Percentiles rank a stretch among this genome's conserved stretches.
phyloP scores from a whole-genome alignment of 2,329 filamentous ascomycete species.

The Xylariaceae sp. region DNA sequence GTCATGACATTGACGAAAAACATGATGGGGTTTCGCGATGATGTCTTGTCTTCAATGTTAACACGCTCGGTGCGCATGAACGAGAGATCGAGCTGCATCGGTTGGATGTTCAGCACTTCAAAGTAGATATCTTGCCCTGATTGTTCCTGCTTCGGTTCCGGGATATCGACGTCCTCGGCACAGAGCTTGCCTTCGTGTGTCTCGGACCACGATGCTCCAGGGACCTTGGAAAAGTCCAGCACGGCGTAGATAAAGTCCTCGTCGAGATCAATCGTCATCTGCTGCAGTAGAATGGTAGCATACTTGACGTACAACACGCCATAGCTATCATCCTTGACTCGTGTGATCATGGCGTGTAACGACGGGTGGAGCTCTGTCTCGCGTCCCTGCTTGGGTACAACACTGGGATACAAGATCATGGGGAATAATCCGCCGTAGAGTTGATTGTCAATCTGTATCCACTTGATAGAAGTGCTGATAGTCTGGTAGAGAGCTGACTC shows the following conservation, averaged over 20 bases:
- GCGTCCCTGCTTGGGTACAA: conserved; percentile 93
- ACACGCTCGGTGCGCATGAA: conserved; percentile 95
- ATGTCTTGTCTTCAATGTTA: conserved; percentile 91
- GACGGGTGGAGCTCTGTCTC: conserved; percentile 96
- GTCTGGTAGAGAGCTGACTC: conserved; percentile 95
- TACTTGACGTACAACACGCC: conserved; percentile 99
- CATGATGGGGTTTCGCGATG: conserved; percentile 90
- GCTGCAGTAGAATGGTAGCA: conserved; percentile 84
- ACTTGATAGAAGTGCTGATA: conserved; percentile 84
- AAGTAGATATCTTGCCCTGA: conserved; percentile 95
- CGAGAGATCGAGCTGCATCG: conserved; percentile 95
- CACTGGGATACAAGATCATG: conserved; percentile 92
- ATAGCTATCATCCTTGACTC: conserved; percentile 97
- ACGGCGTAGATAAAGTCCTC: conserved; percentile 98
- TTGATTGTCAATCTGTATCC: conserved; percentile 99
- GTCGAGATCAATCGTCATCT: conserved; percentile 97
- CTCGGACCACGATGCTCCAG: conserved; percentile 81
- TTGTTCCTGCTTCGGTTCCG: conserved; percentile 80
- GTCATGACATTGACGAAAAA: conserved; percentile 98
- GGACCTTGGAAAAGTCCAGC: conserved; percentile 89
- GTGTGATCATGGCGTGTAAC: conserved; percentile 82
- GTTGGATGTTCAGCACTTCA: conserved; percentile 91
- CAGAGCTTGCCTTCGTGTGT: conserved; percentile 75
- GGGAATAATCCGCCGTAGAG: conserved; percentile 98
- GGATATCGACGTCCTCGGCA: conserved; percentile 84